phyloP scores from a whole-genome alignment of 306 rosid genomes.

The Vigna hirtella region DNA sequence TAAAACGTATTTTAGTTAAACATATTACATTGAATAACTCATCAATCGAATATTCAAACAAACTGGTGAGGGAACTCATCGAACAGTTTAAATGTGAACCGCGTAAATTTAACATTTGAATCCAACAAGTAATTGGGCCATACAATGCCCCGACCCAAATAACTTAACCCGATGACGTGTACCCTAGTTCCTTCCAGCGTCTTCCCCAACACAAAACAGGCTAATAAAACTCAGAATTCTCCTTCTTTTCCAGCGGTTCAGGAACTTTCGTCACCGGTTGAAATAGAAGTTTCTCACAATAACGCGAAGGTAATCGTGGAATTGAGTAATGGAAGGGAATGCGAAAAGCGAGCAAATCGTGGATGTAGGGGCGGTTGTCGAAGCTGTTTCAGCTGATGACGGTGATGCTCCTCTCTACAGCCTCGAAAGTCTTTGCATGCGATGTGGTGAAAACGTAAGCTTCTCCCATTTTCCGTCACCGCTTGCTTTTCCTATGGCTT shows the following conservation, averaged over 20 bases:
- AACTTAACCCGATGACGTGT: not conserved
- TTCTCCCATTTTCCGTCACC: not conserved
- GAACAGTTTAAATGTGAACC: not conserved
- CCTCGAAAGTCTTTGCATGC: conserved; percentile 95
- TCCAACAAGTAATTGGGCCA: not conserved
- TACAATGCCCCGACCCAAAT: not conserved
- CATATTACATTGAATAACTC: no score
- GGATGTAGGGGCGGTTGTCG: conserved; percentile 84
- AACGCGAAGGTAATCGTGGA: not conserved
- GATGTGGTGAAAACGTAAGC: conserved; percentile 75
- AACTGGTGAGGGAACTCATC: not conserved
- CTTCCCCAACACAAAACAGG: conserved; percentile 15
- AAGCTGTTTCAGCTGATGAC: conserved; percentile 75
- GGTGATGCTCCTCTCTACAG: conserved; percentile 70
- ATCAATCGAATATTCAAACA: no score
- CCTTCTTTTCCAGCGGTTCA: not conserved
- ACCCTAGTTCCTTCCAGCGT: conserved; percentile 30
- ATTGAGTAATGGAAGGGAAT: conserved; percentile 41
- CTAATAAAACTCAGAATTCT: not conserved
- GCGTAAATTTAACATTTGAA: not conserved
- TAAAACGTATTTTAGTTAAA: no score
- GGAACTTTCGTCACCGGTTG: not conserved
- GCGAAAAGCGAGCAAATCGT: conserved; percentile 55
- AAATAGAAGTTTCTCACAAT: not conserved
- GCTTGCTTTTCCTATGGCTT: not conserved